These are phyloP conservation scores for Fusarium succisae DNA, from an alignment of 2,329 filamentous ascomycete species.

Conservation along the genomic window DNA sequence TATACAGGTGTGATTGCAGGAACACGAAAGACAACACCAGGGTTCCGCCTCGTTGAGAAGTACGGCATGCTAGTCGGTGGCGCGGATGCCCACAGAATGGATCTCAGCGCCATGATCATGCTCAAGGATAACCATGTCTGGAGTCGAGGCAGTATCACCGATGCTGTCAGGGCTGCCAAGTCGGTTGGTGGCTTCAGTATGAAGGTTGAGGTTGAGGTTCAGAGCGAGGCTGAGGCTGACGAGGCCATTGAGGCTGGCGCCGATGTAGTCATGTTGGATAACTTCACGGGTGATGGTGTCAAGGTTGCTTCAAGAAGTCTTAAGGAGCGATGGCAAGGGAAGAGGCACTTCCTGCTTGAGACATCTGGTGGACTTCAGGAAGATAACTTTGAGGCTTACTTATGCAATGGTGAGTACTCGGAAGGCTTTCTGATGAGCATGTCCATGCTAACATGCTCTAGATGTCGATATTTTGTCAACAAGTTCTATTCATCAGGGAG, in stretches of 20 bases:
- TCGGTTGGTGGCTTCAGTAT: constrained; percentile 86
- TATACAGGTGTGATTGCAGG: constrained; percentile 89
- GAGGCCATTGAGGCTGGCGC: constrained; percentile 91
- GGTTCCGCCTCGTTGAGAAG: constrained; percentile 95
- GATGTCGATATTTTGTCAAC: constrained; percentile 97
- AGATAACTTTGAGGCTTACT: constrained; percentile 84
- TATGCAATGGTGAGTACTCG: constrained; percentile 70
- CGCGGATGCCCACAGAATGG: constrained; percentile 90
- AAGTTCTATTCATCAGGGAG: constrained; percentile 95
- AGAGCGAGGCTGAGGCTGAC: constrained; percentile 86
- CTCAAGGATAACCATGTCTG: constrained; percentile 99
- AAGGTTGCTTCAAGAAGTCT: constrained; percentile 77
- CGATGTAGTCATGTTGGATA: constrained; percentile 97
- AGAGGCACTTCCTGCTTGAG: constrained; percentile 82
- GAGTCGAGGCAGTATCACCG: constrained; percentile 85
- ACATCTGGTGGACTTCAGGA: constrained; percentile 90
- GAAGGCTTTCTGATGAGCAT: neutral
- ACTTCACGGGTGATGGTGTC: constrained; percentile 85
- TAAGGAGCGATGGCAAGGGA: constrained; percentile 82
- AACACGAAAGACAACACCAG: constrained; percentile 95
- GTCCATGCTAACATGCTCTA: constrained; percentile 42
- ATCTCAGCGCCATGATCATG: constrained; percentile 96
- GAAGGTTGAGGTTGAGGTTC: constrained; percentile 97
- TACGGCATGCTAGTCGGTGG: constrained; percentile 97
- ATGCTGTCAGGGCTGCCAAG: constrained; percentile 85